Evolutionary conservation across 2,329 filamentous ascomycete species (phyloP), one percentile per base, ranked within the genome.

Genomic region (Trichothecium sympodiale): DNA sequence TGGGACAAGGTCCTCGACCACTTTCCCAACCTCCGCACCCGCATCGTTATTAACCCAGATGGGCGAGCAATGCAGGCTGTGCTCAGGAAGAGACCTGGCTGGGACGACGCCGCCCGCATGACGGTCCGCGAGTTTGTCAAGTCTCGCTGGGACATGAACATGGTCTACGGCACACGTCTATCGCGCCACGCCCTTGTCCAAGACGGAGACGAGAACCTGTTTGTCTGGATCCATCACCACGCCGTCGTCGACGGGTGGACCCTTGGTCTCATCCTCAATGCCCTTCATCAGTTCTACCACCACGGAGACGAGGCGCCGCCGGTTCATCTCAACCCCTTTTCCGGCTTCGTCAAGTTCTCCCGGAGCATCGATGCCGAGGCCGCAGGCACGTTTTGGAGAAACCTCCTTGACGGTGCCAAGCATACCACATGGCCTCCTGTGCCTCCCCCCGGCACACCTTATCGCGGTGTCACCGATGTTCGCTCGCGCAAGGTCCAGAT

Each of bases 241-340:
- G 41, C 50, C 3, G 23, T 52, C 2, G 46, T 49, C 27, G 52
- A 54, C 28, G 51, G 50, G 3, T 51, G 46, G 46, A 46, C 45
- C 7, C 10, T 42, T 13, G 26, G 25, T 9, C 33, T 46, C 1
- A 35, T 46, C 12, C 14, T 41, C 13, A 29, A 28, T n/a, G 20
- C 23, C 1, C 25, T 48, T 7, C 27, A 34, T 6, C 30, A 15
- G n/a, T 12, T 36, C 33, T 9, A 17, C 36, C 30, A 7, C 17
- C 37, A 16, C 34, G n/a, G n/a, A n/a, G 13, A 35, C 6, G 15
- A 16, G 7, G 14, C 8, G 12, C 6, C 25, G 7, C 18, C 29
- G 10, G 58, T 14, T 46, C 54, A 8, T 16, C 27, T 18, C 29
- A 14, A 16, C 16, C 28, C 33, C 9, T 43, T 31, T 28, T 4